Evolutionary conservation across 768 basidiomycete genomes (phyloP), one percentile per base, ranked within the genome.

Genomic region (Rhodotorula graminis): DNA sequence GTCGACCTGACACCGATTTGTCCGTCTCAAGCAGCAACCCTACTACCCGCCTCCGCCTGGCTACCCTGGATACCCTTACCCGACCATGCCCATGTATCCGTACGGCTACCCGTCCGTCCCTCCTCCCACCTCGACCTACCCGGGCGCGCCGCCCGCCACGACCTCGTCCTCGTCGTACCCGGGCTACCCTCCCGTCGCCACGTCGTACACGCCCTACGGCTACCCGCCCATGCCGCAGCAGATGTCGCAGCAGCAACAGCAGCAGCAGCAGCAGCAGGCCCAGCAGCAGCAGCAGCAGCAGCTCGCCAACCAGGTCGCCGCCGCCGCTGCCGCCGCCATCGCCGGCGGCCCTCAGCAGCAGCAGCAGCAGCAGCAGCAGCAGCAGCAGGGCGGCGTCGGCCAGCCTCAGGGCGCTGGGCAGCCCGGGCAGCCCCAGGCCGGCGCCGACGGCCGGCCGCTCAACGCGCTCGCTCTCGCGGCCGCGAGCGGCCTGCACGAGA

Each of bases 401-500:
- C 59, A n/a, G n/a, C n/a, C 23, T 15, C n/a, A n/a, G 12, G 25
- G n/a, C 10, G n/a, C 46, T 14, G 21, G 5, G 31, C 47, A 44
- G 29, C 61, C 56, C 44, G 61, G 57, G 33, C 52, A 21, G 53
- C 56, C 62, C 46, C 56, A 72, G 73, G 77, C 76, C n/a, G 81
- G 80, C 11, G 72, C 69, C 27, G 80, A 69, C 46, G 67, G 81
- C 63, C 80, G 79, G 71, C 82, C 83, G 66, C 81, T 83, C 65
- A 80, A 79, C 37, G 82, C 82, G 31, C 58, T 88, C 83, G 81
- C 82, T 29, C 80, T 81, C 40, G 83, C 83, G 29, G 93, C 93
- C 6, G 89, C 94, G 82, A 92, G 92, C 69, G 92, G 96, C 79
- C 85, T 98, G 15, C 89, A 90, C 77, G 88, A 89, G 76, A 87